phyloP scores from a whole-genome alignment of 192 early-diverging fungal genomes.

The Umbelopsis sp. region DNA sequence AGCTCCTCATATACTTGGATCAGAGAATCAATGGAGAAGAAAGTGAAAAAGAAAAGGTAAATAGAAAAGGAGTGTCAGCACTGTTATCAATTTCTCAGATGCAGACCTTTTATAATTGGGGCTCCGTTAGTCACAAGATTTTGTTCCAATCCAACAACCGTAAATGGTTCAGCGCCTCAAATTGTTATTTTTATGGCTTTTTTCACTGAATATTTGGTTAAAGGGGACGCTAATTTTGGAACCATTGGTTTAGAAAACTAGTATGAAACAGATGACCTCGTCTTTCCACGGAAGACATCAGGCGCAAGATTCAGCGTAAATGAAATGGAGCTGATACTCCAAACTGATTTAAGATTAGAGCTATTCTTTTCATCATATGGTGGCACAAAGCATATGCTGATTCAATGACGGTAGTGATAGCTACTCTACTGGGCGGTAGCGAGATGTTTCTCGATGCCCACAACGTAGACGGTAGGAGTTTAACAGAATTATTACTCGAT shows the following conservation, averaged over 20 bases:
- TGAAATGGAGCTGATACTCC: too few species aligned
- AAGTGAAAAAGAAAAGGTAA: not conserved
- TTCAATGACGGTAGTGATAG: too few species aligned
- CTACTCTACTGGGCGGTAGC: too few species aligned
- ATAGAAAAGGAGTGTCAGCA: not conserved
- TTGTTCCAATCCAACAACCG: not conserved
- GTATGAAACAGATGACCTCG: not conserved
- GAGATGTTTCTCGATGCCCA: not conserved
- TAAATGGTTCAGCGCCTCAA: too few species aligned
- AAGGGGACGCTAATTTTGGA: not conserved
- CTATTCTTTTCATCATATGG: too few species aligned
- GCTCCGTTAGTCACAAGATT: not conserved
- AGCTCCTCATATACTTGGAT: not conserved
- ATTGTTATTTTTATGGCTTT: too few species aligned
- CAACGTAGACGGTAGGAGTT: conserved; percentile 12
- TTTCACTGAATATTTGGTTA: too few species aligned
- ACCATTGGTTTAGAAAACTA: not conserved
- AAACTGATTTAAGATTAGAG: too few species aligned
- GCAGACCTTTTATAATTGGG: not conserved
- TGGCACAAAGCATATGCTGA: too few species aligned
- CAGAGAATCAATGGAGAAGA: not conserved
- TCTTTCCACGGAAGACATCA: too few species aligned
- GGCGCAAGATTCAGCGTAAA: too few species aligned
- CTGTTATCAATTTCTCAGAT: not conserved
- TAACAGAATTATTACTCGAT: conserved; percentile 9